Base-by-base conservation (phyloP, 371 early-diverging fungal genomes). In the Actinomortierella ambigua region DNA sequence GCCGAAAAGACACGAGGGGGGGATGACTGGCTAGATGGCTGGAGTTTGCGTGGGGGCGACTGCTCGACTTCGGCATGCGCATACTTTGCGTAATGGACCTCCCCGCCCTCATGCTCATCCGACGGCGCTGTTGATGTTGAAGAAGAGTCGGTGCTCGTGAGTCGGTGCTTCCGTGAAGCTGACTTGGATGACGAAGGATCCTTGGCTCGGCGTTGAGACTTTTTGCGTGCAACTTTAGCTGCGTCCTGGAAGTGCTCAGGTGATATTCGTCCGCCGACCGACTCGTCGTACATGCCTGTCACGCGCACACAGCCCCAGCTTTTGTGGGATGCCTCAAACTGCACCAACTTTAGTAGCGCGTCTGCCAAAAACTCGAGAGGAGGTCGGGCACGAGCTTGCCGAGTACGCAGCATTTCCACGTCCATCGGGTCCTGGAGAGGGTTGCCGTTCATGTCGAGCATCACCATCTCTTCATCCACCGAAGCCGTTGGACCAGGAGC, bases 271-370 rank as follows among this genome's bases (percentile, higher is more conserved):
- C 55, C 59, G 14, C 69, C 70, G 39, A 69, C 64, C 0, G 69
- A 65, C 34, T 73, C 79, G 29, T 81, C 79, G 49, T 75, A 76
- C 40, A 84, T 77, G 5, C 80, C 79, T 11, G 80, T 68, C 9
- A 81, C 58, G 15, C 60, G 57, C 9, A 71, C 58, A 14, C 63
- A 61, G 7, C 77, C 75, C 57, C 75, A 67, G 15, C 69, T 65
- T 51, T 75, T 58, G 40, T 69, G 69, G 2, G 75, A 69, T 4
- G 71, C 75, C 27, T 77, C 68, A 53, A 80, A 84, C 43, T 71
- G 70, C 40, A 77, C 61, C 22, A 77, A 68, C 42, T 80, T 77
- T 28, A 84, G 67, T 6, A 77, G 78, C 18, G 82, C 79, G 5
- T 73, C 67, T 27, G 65, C 56, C 22, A 69, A 68, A 48, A 82